Evolutionary conservation across 129 eudicot genomes (phyloP), one percentile per base, ranked within the genome.

Genomic region (Ambrosia artemisiifolia): DNA sequence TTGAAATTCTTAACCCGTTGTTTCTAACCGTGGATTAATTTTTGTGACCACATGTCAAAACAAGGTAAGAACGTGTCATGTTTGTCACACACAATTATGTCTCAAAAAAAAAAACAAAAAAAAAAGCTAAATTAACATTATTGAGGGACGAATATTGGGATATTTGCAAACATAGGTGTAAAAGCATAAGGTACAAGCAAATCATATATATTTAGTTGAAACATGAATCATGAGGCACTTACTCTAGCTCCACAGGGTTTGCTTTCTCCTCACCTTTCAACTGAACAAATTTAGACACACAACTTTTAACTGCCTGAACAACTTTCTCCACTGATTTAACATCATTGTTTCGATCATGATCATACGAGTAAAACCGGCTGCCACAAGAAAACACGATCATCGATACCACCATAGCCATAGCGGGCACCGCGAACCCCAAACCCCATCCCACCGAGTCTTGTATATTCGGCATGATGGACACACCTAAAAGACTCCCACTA

Each of bases 381-480:
- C 97, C 97, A 35, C 85, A 86, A 0, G 87, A 73, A 51, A 95
- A 95, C 19, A 95, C 67, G 0, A 72, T 55, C 12, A 90, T 81
- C 0, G 99, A 95, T 0, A 74, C 66, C 36, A 82, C 69, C 93
- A 95, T 88, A 4, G 92, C 85, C 34, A 88, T 55, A 0, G 96
- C 53, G n/a, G 99, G 99, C 48, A 91, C 83, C 0, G 97, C 97
- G 36, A 95, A 95, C 53, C 99, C 99, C n/a, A 95, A 66, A 51
- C 97, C 93, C 99, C 99, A 95, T 33, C 99, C 99, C 9, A 86
- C 73, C 1, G 81, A 81, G 73, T 91, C 99, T 50, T 95, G 99
- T 14, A 95, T 72, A 74, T 95, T 90, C 0, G 99, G 83, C 97
- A 95, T 83, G 34, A 90, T 51, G 2, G 96, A 84, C 20, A 90